Percentiles rank a stretch among this genome's conserved stretches.
These are phyloP conservation scores for Eragrostis tef DNA, from an alignment of 202 grass and related monocot species.

Conservation along the genomic window DNA sequence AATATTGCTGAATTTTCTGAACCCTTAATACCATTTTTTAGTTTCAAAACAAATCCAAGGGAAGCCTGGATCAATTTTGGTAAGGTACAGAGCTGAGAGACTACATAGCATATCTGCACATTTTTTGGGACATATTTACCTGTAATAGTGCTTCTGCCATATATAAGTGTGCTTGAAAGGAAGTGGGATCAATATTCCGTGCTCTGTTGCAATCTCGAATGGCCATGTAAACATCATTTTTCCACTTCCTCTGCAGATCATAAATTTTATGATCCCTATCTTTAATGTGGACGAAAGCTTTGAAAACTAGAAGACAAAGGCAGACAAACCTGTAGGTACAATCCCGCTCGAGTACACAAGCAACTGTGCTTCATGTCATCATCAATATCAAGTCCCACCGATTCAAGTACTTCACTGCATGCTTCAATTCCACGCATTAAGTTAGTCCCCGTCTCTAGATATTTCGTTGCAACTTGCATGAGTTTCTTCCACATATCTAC, in stretches of 20 bases:
- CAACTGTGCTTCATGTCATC: slow-evolving; percentile 59
- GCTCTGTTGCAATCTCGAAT: slow-evolving; percentile 82
- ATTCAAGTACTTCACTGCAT: slow-evolving; percentile 81
- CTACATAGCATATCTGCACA: slow-evolving; percentile 12
- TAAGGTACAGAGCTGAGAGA: slow-evolving; percentile 12
- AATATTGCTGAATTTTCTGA: not conserved
- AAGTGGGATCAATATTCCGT: slow-evolving; percentile 65
- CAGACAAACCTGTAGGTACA: slow-evolving; percentile 84
- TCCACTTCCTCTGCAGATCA: slow-evolving; percentile 85
- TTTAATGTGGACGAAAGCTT: slow-evolving; percentile 23
- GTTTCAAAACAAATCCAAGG: slow-evolving; percentile 20
- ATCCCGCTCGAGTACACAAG: slow-evolving; percentile 79
- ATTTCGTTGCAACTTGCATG: slow-evolving; percentile 60
- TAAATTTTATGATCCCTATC: slow-evolving; percentile 41
- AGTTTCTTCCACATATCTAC: slow-evolving; percentile 79
- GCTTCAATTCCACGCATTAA: slow-evolving; percentile 79
- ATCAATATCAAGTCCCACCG: slow-evolving; percentile 59
- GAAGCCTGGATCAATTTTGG: slow-evolving; percentile 17
- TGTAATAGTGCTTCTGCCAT: slow-evolving; percentile 84
- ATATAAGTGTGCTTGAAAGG: slow-evolving; percentile 71
- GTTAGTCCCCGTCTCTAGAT: slow-evolving; percentile 58
- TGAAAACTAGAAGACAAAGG: slow-evolving; percentile 29
- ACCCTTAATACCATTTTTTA: too few relatives aligned
- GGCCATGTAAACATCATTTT: slow-evolving; percentile 96
- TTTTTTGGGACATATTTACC: slow-evolving; percentile 47